Conservation (phyloP, 257 asterid species). For the Plantago major region DNA sequence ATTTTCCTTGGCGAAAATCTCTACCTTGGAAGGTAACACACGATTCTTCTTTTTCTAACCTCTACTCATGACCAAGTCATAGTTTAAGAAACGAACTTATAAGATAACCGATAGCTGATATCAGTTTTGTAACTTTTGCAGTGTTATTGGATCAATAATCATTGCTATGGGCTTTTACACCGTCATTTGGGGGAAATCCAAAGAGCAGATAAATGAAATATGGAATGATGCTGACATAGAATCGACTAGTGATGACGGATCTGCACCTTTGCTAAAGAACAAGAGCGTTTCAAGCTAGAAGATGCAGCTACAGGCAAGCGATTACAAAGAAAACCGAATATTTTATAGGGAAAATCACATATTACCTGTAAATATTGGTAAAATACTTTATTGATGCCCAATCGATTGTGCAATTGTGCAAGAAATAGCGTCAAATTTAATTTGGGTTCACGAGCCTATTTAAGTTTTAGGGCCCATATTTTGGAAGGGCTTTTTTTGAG, state of each 20-base stretch:
- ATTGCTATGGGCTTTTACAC: slow-evolving; percentile 32
- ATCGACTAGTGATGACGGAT: neutral
- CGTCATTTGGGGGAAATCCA: slow-evolving; percentile 31
- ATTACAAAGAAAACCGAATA: neutral
- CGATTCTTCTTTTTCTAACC: neutral
- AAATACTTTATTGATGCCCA: neutral
- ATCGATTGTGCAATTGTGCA: neutral
- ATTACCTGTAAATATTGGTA: neutral
- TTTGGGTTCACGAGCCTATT: neutral
- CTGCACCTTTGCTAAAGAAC: slow-evolving; percentile 17
- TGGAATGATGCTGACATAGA: neutral
- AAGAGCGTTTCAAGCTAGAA: neutral
- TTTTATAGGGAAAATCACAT: neutral
- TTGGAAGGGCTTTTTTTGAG: neutral
- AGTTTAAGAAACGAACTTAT: too few relatives aligned
- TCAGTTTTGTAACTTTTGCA: neutral
- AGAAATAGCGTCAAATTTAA: neutral
- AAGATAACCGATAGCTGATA: too few relatives aligned
- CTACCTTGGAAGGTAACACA: slow-evolving; percentile 47
- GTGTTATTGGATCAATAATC: slow-evolving; percentile 30
- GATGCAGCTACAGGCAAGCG: neutral
- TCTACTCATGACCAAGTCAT: neutral
- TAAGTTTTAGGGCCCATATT: slow-evolving; percentile 3
- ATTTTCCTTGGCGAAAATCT: slow-evolving; percentile 47
- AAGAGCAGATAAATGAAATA: slow-evolving; percentile 17